A percentile compares a stretch with the other conserved stretches of the same genome.
Conservation (phyloP, 164 flowering plant genomes). For the Brasenia schreberi region DNA sequence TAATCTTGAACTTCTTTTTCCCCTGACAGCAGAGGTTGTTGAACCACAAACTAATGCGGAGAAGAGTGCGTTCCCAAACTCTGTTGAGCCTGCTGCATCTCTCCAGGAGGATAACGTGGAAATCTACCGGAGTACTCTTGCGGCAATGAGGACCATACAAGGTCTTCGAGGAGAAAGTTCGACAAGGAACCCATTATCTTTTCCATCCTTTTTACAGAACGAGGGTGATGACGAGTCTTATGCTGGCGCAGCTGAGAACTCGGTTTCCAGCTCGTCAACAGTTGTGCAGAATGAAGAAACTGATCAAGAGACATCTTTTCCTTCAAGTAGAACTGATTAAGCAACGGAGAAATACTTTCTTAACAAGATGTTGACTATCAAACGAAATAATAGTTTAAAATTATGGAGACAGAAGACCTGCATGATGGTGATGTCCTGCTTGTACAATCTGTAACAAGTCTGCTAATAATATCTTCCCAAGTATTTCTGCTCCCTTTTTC, state of each 20-base stretch:
- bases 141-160: constrained; percentile 63
- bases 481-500: too few species aligned
- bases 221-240: constrained; percentile 42
- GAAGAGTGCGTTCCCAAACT: background rate
- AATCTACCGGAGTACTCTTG: constrained; percentile 54
- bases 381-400: too few species aligned
- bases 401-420: background rate
- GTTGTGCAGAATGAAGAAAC: constrained; percentile 13
- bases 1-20: constrained; percentile 73
- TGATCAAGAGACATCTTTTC: constrained; percentile 26
- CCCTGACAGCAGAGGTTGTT: constrained; percentile 47
- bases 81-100: background rate
- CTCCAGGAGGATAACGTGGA: constrained; percentile 36
- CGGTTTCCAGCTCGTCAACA: constrained; percentile 18
- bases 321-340: constrained; percentile 2
- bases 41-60: constrained; percentile 22
- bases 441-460: background rate
- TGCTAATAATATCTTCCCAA: background rate
- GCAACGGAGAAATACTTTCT: background rate
- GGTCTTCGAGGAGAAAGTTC: constrained; percentile 70
- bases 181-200: constrained; percentile 59
- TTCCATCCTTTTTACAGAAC: constrained; percentile 29
- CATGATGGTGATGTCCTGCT: background rate
- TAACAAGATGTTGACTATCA: too few species aligned
- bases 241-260: constrained; percentile 51